phyloP scores from a whole-genome alignment of 1,284 basidiomycete genomes.

The Sanghuangporus sanghuang region DNA sequence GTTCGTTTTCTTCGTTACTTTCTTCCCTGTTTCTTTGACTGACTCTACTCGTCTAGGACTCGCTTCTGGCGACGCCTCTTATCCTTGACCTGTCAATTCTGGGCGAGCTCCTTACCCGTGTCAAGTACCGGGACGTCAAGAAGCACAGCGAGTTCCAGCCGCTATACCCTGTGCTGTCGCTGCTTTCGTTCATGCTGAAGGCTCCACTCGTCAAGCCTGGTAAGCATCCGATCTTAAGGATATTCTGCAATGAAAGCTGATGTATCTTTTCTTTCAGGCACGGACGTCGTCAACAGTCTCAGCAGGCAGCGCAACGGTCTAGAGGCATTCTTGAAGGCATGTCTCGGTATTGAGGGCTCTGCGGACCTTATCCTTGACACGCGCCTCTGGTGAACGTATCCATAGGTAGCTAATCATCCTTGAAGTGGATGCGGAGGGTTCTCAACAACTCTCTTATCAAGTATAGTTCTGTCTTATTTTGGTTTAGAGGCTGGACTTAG shows the following conservation, averaged over 20 bases:
- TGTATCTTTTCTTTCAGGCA: constrained; percentile 33
- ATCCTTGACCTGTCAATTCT: constrained; percentile 94
- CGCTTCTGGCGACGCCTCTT: constrained; percentile 95
- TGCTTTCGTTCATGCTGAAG: constrained; percentile 96
- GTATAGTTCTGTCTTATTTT: background rate
- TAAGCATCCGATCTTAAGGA: constrained; percentile 25
- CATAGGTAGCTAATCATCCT: no score
- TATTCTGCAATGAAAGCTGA: background rate
- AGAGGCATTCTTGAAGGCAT: constrained; percentile 91
- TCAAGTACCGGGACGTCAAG: constrained; percentile 68
- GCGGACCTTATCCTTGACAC: constrained; percentile 81
- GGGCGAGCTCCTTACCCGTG: constrained; percentile 90
- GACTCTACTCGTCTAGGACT: constrained; percentile 57
- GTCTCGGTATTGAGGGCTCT: constrained; percentile 80
- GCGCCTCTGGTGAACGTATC: constrained; percentile 70
- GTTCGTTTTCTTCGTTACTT: constrained; percentile 29
- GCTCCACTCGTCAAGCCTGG: constrained; percentile 97
- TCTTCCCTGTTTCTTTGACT: constrained; percentile 14
- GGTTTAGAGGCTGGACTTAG: background rate
- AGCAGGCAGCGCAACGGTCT: constrained; percentile 93
- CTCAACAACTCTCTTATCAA: constrained; percentile 4
- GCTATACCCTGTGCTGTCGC: constrained; percentile 83
- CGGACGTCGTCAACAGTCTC: constrained; percentile 93
- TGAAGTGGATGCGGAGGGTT: background rate
- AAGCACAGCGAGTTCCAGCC: constrained; percentile 61